These are phyloP conservation scores for Bombardia bombarda DNA, from an alignment of 495 filamentous ascomycete species.

Conservation along the genomic window DNA sequence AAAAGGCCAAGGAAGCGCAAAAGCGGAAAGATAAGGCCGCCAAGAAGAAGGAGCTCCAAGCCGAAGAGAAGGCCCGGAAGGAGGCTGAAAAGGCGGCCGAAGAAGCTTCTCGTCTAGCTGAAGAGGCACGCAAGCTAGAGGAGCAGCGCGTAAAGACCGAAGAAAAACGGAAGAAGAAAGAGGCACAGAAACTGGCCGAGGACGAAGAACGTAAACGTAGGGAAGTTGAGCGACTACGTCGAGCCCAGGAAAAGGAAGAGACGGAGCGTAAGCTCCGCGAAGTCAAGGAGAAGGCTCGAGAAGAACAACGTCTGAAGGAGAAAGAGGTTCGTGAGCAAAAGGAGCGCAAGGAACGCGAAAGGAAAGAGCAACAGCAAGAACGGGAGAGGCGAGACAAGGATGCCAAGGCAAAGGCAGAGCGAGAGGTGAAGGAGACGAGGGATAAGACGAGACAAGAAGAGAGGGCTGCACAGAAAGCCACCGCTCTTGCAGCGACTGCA, in stretches of 20 bases:
- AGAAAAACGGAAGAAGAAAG: slow-evolving; percentile 84
- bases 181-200: slow-evolving; percentile 83
- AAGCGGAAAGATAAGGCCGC: slow-evolving; percentile 87
- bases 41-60: slow-evolving; percentile 74
- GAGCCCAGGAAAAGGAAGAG: slow-evolving; percentile 75
- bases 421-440: slow-evolving; percentile 14
- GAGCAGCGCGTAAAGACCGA: slow-evolving; percentile 74
- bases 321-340: slow-evolving; percentile 67
- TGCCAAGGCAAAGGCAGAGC: slow-evolving; percentile 27
- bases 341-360: slow-evolving; percentile 49
- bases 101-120: slow-evolving; percentile 66
- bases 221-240: slow-evolving; percentile 54
- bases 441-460: slow-evolving; percentile 45
- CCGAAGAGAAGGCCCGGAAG: slow-evolving; percentile 77
- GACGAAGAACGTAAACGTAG: slow-evolving; percentile 73
- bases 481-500: slow-evolving; percentile 23
- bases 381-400: slow-evolving; percentile 48
- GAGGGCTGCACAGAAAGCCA: slow-evolving; percentile 30
- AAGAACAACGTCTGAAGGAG: slow-evolving; percentile 53
- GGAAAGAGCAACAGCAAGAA: slow-evolving; percentile 51
- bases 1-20: slow-evolving; percentile 87
- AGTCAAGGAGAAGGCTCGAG: slow-evolving; percentile 71
- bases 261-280: slow-evolving; percentile 73
- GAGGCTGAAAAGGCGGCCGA: slow-evolving; percentile 91
- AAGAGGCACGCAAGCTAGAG: slow-evolving; percentile 72